phyloP scores from a whole-genome alignment of 352 stramenopile genomes.

The Detonula confervacea region DNA sequence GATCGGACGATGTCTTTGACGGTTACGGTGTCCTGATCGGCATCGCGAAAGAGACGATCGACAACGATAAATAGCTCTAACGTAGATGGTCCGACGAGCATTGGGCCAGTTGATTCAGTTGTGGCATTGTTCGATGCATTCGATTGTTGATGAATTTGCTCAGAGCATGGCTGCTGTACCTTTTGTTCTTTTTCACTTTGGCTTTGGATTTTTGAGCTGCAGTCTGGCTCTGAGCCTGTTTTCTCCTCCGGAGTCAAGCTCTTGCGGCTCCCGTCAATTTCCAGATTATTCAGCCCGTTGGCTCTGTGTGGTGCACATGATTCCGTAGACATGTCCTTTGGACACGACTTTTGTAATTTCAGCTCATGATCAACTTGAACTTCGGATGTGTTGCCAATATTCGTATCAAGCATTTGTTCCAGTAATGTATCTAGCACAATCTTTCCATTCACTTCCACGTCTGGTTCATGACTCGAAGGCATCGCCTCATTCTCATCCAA shows the following conservation, averaged over 20 bases:
- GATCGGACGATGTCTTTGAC: slow-evolving; percentile 45
- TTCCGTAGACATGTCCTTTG: no score
- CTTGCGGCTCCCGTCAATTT: no score
- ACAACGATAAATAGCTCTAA: slow-evolving; percentile 35
- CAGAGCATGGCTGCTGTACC: background rate
- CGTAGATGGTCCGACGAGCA: slow-evolving; percentile 4
- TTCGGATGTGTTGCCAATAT: no score
- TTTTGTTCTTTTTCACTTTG: background rate
- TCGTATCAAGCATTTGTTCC: no score
- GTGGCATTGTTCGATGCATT: background rate
- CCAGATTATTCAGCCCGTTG: no score
- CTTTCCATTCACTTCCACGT: no score
- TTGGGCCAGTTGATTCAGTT: background rate
- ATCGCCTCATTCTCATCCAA: slow-evolving; percentile 1
- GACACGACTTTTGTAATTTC: no score
- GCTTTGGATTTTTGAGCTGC: background rate
- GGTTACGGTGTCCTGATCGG: slow-evolving; percentile 47
- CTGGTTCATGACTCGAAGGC: no score
- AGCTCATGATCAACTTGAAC: no score
- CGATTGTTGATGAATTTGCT: slow-evolving; percentile 10
- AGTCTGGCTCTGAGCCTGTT: background rate
- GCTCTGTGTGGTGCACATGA: no score
- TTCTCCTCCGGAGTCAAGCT: no score
- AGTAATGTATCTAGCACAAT: no score
- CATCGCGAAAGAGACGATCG: slow-evolving; percentile 44